Evolutionary conservation across 202 grass and related monocot genomes (phyloP), one percentile per base, ranked within the genome.

Genomic region (Panicum virgatum): DNA sequence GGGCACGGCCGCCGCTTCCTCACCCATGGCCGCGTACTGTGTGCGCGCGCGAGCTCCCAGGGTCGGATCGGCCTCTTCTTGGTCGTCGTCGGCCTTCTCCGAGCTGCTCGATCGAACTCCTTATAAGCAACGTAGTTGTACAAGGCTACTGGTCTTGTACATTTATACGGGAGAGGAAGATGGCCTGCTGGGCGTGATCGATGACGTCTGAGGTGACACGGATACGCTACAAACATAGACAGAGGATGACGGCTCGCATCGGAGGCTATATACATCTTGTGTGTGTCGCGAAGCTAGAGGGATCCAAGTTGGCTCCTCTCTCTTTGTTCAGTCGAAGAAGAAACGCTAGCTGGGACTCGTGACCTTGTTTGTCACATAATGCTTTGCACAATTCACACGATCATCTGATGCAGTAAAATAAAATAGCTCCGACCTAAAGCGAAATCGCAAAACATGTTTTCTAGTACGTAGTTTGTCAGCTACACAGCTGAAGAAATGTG

Each of bases 11-110:
- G 81, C 47, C 4, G 85, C 63, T 23, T 75, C 76, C 73, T 86
- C 73, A 20, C 83, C 66, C 85, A 88, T 91, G 78, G 3, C 18
- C 36, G 26, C 11, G 48, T 51, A 27, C 64, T 30, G n/a, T n/a
- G n/a, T 85, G 42, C 11, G 42, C 42, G 42, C 2, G 42, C 40
- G 7, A 42, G 9, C 42, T 43, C 42, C 12, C 42, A 43, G 42
- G 42, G 12, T 12, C 42, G 32, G 32, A 32, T 32, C 32, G 32
- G 32, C 32, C 32, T 2, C 32, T 32, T 32, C 32, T 32, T 32
- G 32, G 32, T 3, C 32, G 1, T 7, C 42, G 42, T 12, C 10
- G 42, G 42, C 42, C 42, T 43, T 15, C 44, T 3, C 12, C 14
- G 44, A 46, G 44, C 44, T 13, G 44, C 44, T 46, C 5, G 44